These are phyloP conservation scores for Suillus weaverae DNA, from an alignment of 768 basidiomycete species.

Conservation along the genomic window DNA sequence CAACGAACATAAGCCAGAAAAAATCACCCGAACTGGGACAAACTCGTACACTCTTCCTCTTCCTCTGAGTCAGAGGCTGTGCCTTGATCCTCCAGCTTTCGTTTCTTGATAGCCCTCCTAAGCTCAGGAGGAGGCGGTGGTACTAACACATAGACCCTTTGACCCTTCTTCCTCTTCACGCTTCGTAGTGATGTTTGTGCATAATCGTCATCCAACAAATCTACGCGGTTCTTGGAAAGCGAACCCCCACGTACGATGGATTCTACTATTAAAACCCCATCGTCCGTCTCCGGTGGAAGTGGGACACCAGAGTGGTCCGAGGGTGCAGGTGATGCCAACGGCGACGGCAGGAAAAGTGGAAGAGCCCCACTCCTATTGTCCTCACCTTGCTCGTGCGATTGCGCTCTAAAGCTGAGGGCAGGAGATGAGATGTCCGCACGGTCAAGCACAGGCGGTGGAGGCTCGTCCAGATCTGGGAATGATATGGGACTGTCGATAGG, in stretches of 20 bases:
- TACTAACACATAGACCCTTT: constrained; percentile 28
- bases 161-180: constrained; percentile 27
- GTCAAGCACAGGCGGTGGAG: constrained; percentile 8
- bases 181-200: constrained; percentile 4
- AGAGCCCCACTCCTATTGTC: constrained; percentile 22
- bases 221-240: constrained; percentile 24
- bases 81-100: constrained; percentile 15
- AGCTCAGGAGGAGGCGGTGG: constrained; percentile 26
- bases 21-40: constrained; percentile 20
- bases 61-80: constrained; percentile 17
- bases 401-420: constrained; percentile 10
- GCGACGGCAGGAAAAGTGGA: constrained; percentile 53
- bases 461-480: constrained; percentile 13
- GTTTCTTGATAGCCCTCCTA: constrained; percentile 18
- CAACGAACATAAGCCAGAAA: constrained; percentile 27
- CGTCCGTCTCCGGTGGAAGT: constrained; percentile 24
- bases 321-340: constrained; percentile 33
- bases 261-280: constrained; percentile 15
- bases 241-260: background rate
- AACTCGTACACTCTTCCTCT: constrained; percentile 33
- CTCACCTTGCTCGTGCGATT: constrained; percentile 16
- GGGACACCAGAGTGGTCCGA: constrained; percentile 4
- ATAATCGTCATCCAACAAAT: constrained; percentile 10
- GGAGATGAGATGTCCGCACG: constrained; percentile 6
- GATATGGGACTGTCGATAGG: constrained; percentile 22